phyloP scores from a whole-genome alignment of 352 stramenopile genomes.

The Aphanomyces astaci region DNA sequence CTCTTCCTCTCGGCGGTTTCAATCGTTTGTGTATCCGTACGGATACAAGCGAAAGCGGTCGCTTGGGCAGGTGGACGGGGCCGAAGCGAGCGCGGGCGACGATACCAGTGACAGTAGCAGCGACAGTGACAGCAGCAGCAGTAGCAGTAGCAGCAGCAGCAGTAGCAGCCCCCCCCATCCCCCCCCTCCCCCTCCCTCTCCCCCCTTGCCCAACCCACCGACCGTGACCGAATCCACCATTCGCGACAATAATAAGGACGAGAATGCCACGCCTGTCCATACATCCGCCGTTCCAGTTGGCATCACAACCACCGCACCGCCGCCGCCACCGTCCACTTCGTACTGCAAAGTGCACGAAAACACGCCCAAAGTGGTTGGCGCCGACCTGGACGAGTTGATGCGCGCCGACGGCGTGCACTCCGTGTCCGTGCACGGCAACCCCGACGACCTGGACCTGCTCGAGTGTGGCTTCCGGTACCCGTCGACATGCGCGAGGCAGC shows the following conservation, averaged over 20 bases:
- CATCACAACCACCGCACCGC: not conserved
- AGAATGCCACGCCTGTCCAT: not conserved
- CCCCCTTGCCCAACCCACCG: no score
- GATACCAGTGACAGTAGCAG: slow-evolving; percentile 40
- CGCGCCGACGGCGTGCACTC: slow-evolving; percentile 48
- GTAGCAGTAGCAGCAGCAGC: slow-evolving; percentile 41
- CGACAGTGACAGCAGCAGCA: slow-evolving; percentile 40
- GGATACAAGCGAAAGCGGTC: not conserved
- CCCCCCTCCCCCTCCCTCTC: no score
- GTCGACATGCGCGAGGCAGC: slow-evolving; percentile 43
- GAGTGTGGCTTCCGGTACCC: slow-evolving; percentile 75
- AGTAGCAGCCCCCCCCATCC: not conserved
- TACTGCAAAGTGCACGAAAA: slow-evolving; percentile 4
- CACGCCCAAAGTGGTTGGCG: slow-evolving; percentile 2
- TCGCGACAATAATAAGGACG: not conserved
- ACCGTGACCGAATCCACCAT: no score
- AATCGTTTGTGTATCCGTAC: not conserved
- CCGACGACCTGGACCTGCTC: slow-evolving; percentile 66
- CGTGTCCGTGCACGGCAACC: slow-evolving; percentile 39
- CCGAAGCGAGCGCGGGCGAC: slow-evolving; percentile 21
- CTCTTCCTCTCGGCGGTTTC: not conserved
- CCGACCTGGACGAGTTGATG: slow-evolving; percentile 67
- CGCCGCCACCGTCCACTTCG: not conserved
- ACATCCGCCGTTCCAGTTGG: no score
- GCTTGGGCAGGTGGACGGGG: not conserved